Evolutionary conservation across 2,329 filamentous ascomycete genomes (phyloP), one percentile per base, ranked within the genome.

Genomic region (Penicillium digitatum): DNA sequence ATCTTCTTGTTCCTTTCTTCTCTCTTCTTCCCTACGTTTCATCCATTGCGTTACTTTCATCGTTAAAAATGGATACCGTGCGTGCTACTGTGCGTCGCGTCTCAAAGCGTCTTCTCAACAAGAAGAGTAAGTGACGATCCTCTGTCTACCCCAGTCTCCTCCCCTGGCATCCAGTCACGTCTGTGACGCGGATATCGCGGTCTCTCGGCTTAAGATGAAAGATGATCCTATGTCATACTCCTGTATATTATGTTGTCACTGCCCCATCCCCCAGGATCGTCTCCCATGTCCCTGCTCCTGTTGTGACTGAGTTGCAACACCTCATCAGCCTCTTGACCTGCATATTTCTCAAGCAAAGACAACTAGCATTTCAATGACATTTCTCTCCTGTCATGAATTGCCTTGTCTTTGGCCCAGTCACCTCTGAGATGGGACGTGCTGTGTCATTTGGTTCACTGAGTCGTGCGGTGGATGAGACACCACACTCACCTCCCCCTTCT

Each of bases 101-200:
- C 27, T 54, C 52, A 9, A 54, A 32, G 38, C 47, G 52, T 20
- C 27, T 56, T 35, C 43, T 34, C 31, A 31, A 34, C 12, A 54
- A 42, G 31, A 48, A 32, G 35, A 20, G 49, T 56, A 51, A 45
- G 52, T 49, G 14, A 20, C 40, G 3, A 5, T n/a, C 18, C 9
- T 45, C 32, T 16, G 22, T 35, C 20, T 32, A 22, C 8, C 11
- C 32, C 12, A 27, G 26, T 29, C 39, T 26, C 26, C 31, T 47
- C 18, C 14, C 18, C 20, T 16, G 20, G 7, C 26, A 24, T 43
- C 37, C 14, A 43, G 16, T 34, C 20, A 34, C 20, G 1, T 42
- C 16, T 26, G 18, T 43, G n/a, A 40, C 8, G 11, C 7, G 9
- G 24, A 37, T 32, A 3, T 18, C 22, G 5, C 16, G 3, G 14